phyloP scores from a whole-genome alignment of 148 eudicot genomes.

The Fallopia convolvulus region DNA sequence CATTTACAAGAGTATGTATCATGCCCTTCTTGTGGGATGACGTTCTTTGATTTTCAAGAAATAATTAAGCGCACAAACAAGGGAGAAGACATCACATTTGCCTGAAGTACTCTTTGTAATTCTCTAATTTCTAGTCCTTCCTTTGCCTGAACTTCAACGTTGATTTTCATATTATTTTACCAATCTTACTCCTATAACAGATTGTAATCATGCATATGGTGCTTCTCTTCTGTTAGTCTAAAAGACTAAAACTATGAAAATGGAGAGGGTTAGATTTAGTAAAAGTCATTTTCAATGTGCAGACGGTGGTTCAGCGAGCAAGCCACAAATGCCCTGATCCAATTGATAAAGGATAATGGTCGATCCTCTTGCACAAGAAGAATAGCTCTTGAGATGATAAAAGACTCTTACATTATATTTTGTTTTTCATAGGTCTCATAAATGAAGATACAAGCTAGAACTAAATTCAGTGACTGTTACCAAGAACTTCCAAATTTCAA shows the following conservation, averaged over 20 bases:
- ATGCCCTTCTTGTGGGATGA: constrained; percentile 99
- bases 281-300: background rate
- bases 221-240: background rate
- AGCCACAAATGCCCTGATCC: constrained; percentile 89
- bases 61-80: constrained; percentile 83
- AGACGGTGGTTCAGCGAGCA: constrained; percentile 87
- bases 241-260: background rate
- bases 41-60: constrained; percentile 94
- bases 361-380: constrained; percentile 77
- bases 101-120: constrained; percentile 98
- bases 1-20: constrained; percentile 83
- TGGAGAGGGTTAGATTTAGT: background rate
- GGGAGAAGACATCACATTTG: constrained; percentile 94
- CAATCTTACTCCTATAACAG: constrained; percentile 23
- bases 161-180: background rate
- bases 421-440: background rate
- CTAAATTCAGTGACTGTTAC: background rate
- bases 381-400: constrained; percentile 6
- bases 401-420: background rate
- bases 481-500: background rate
- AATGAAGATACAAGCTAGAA: background rate
- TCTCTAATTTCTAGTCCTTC: constrained; percentile 4
- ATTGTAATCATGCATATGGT: constrained; percentile 99
- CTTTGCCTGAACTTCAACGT: constrained; percentile 1
- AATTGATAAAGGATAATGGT: constrained; percentile 84